Conservation (phyloP, 2,329 filamentous ascomycete genomes). For the Fusarium sororula region DNA sequence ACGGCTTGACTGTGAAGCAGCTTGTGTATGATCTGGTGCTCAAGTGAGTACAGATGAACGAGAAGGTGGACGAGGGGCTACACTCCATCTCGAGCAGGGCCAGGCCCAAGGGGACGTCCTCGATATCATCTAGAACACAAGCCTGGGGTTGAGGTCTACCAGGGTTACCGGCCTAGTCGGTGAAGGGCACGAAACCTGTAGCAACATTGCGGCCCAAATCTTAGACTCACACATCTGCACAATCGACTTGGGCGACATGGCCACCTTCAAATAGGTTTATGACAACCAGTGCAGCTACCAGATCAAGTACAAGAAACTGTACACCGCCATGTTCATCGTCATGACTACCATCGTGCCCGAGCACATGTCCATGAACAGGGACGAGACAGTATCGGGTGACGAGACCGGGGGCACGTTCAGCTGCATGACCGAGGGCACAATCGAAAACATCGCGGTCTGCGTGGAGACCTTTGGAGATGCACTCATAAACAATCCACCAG, state of each 20-base stretch:
- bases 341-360: no score
- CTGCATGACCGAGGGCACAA: background rate
- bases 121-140: background rate
- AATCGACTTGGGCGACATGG: background rate
- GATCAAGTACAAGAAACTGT: rapidly evolving
- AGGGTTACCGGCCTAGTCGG: no score
- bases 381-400: background rate
- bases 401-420: no score
- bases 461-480: background rate
- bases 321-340: background rate
- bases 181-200: no score
- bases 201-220: background rate
- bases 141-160: background rate
- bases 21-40: background rate
- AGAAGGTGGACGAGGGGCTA: background rate
- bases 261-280: background rate
- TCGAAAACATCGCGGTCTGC: background rate
- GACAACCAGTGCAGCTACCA: background rate
- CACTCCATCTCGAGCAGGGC: no score
- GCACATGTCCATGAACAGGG: background rate
- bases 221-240: background rate
- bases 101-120: no score
- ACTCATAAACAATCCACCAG: background rate
- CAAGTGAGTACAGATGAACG: background rate
- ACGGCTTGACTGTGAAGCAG: background rate